Percentiles rank a stretch among this genome's conserved stretches.
Conservation (phyloP, 1,139 yeast genomes). For the Yamadazyma friedrichii region DNA sequence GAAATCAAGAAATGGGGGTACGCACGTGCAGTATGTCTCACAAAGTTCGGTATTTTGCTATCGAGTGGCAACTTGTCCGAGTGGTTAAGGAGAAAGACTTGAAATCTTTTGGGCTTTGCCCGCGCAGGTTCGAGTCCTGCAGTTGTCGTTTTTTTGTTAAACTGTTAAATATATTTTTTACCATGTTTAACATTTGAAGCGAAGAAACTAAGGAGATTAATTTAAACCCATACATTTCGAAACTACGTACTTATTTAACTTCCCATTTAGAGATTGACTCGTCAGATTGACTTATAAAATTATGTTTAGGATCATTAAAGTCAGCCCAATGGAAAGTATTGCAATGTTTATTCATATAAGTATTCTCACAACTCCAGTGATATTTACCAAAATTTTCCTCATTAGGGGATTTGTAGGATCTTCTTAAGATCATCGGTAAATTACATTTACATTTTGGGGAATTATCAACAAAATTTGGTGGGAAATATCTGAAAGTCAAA, state of each 20-base stretch:
- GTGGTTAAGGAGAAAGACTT: slow-evolving; percentile 53
- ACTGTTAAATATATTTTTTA: neutral
- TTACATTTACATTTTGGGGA: slow-evolving; percentile 55
- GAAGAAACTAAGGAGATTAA: no score
- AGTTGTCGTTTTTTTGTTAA: slow-evolving; percentile 58
- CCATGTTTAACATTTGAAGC: no score
- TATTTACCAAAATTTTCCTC: slow-evolving; percentile 47
- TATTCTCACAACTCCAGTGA: slow-evolving; percentile 51
- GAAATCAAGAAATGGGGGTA: no score
- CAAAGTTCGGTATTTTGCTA: neutral
- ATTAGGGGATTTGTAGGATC: slow-evolving; percentile 37
- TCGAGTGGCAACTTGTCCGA: slow-evolving; percentile 46
- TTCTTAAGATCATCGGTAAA: slow-evolving; percentile 44
- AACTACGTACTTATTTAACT: slow-evolving; percentile 9
- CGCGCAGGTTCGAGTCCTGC: slow-evolving; percentile 94
- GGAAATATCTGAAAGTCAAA: slow-evolving; percentile 60
- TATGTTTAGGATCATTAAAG: slow-evolving; percentile 26
- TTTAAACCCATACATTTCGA: neutral
- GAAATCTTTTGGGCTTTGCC: slow-evolving; percentile 59
- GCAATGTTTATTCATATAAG: slow-evolving; percentile 42
- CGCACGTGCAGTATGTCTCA: no score
- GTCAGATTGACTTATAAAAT: slow-evolving; percentile 23
- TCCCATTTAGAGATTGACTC: slow-evolving; percentile 29
- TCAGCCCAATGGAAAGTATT: slow-evolving; percentile 49
- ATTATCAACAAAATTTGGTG: slow-evolving; percentile 27